These are phyloP conservation scores for Fusarium tjaetaba DNA, from an alignment of 2,329 filamentous ascomycete genomes.

Conservation along the genomic window DNA sequence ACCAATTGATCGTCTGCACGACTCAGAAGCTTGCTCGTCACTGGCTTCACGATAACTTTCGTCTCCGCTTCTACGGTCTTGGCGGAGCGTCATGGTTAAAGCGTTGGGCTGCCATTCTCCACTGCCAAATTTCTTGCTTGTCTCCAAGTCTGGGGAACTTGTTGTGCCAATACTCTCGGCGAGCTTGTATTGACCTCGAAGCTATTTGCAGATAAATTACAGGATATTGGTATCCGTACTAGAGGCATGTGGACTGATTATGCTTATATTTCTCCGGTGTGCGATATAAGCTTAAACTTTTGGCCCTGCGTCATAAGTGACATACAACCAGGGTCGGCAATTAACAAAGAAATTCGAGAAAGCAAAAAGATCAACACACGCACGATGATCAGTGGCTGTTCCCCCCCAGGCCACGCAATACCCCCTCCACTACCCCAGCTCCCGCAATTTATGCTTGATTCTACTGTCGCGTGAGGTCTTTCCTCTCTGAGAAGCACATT, in stretches of 20 bases:
- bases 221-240: too few relatives aligned
- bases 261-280: constrained; percentile 9
- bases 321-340: constrained; percentile 1
- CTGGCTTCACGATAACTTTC: background rate
- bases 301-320: background rate
- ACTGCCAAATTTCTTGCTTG: constrained; percentile 7
- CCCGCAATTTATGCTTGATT: constrained; percentile 22
- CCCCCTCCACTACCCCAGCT: constrained; percentile 13
- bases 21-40: constrained; percentile 1
- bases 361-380: background rate
- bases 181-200: background rate
- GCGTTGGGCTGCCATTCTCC: constrained; percentile 7
- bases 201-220: too few relatives aligned
- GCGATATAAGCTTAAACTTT: background rate
- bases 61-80: constrained; percentile 14
- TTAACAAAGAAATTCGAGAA: background rate
- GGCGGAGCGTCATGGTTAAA: constrained; percentile 32
- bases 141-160: constrained; percentile 5
- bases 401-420: constrained; percentile 24
- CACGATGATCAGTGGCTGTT: constrained; percentile 22
- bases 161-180: background rate
- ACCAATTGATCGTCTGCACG: constrained; percentile 23
- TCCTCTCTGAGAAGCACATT: constrained; percentile 1
- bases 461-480: constrained; percentile 30
- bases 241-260: background rate